These are phyloP conservation scores for Mytilinidion resinicola DNA, from an alignment of 495 filamentous ascomycete genomes.

Conservation along the genomic window DNA sequence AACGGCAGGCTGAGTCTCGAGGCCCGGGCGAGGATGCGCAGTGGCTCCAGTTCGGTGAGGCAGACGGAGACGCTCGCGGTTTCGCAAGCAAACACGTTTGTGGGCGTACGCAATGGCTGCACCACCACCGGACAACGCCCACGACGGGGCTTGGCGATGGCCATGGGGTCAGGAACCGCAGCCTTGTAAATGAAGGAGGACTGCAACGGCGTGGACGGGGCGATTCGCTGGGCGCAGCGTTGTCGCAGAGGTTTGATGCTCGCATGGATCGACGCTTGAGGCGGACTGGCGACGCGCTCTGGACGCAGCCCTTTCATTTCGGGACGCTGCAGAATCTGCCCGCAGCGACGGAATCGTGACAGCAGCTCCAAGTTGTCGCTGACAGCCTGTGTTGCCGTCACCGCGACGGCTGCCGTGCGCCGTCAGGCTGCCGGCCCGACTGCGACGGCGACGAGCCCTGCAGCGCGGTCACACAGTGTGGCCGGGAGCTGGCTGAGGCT, in stretches of 20 bases:
- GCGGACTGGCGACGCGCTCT: constrained; percentile 3
- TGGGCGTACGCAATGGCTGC: not conserved
- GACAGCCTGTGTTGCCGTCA: constrained; percentile 10
- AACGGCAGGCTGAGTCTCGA: not conserved
- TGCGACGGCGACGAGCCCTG: not conserved
- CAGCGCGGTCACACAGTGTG: not conserved
- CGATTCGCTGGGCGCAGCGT: constrained; percentile 19
- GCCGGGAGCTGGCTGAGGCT: constrained; percentile 8
- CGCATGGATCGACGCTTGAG: constrained; percentile 9
- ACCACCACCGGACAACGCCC: too few relatives aligned
- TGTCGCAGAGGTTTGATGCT: constrained; percentile 24
- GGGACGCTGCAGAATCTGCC: constrained; percentile 30
- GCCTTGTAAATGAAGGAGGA: constrained; percentile 4
- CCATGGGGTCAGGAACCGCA: too few relatives aligned
- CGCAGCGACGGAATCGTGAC: constrained; percentile 23
- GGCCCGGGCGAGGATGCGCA: not conserved
- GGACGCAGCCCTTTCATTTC: constrained; percentile 28
- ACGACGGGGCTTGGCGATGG: not conserved
- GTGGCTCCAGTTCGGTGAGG: constrained; percentile 9
- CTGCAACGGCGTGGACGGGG: not conserved
- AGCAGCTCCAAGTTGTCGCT: too few relatives aligned
- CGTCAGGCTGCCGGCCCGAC: not conserved
- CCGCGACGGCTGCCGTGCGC: constrained; percentile 7
- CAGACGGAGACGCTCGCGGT: constrained; percentile 23
- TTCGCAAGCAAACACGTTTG: constrained; percentile 18